Evolutionary conservation across 2,329 filamentous ascomycete species (phyloP).

Genomic region (Fusarium nisikadoi): DNA sequence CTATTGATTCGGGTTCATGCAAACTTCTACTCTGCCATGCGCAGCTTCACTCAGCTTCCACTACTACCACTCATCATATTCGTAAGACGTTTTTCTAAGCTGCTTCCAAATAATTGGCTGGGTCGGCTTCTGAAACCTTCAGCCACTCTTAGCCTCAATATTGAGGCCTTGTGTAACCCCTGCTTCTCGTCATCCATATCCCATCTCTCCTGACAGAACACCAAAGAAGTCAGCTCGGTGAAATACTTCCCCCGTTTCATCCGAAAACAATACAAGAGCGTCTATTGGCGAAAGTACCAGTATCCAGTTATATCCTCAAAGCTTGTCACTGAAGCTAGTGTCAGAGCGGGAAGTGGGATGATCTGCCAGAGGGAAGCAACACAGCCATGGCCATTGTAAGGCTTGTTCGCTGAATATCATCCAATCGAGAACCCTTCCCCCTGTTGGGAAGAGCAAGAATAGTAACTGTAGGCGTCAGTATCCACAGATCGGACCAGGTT

Average conservation of each 20-base stretch:
- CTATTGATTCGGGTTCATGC: not conserved
- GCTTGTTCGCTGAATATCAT: rapidly evolving
- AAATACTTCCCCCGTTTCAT: not conserved
- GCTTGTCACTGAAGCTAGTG: not conserved
- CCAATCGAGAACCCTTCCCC: too few species aligned
- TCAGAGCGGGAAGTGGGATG: not conserved
- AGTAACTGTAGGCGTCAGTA: not conserved
- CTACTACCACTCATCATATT: too few species aligned
- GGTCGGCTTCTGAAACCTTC: not conserved
- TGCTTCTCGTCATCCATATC: not conserved
- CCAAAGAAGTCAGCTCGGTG: not conserved
- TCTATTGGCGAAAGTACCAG: not conserved
- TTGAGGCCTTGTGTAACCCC: not conserved
- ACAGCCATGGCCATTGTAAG: not conserved
- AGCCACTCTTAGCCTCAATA: not conserved
- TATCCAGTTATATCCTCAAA: not conserved
- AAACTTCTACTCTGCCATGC: too few species aligned
- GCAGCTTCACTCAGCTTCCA: too few species aligned
- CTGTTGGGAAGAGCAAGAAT: not conserved
- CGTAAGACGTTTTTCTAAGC: not conserved
- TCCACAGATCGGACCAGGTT: not conserved
- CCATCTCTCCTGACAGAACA: not conserved
- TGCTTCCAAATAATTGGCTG: rapidly evolving
- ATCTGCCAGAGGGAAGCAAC: not conserved
- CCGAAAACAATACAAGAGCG: not conserved